Conservation (phyloP, 2,329 filamentous ascomycete genomes). For the Chaetomium sp. region DNA sequence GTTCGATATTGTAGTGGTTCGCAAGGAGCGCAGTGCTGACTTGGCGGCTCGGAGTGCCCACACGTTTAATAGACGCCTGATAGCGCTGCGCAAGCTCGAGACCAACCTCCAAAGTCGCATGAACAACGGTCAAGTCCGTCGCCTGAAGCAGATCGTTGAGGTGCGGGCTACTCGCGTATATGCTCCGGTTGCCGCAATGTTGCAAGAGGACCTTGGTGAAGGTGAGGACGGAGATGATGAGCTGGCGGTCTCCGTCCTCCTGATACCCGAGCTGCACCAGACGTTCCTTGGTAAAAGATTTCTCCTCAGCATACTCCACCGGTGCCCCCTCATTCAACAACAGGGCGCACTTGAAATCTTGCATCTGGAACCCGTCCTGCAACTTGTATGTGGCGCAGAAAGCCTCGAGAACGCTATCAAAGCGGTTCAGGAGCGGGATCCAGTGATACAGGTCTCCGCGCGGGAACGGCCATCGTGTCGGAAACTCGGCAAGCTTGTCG, state of each 20-base stretch:
- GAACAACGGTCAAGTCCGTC: conserved; percentile 71
- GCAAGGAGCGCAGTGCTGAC: conserved; percentile 68
- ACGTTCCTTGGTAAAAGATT: conserved; percentile 39
- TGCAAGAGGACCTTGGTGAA: conserved; percentile 87
- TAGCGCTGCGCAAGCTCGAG: conserved; percentile 89
- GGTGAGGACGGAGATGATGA: conserved; percentile 71
- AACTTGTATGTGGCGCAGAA: conserved; percentile 78
- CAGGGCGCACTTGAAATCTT: conserved; percentile 63
- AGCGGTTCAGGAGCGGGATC: conserved; percentile 90
- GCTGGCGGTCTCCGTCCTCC: conserved; percentile 68
- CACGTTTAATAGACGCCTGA: conserved; percentile 76
- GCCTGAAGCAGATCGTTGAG: conserved; percentile 85
- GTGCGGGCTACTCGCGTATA: conserved; percentile 89
- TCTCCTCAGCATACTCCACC: conserved; percentile 45
- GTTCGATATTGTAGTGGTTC: conserved; percentile 75
- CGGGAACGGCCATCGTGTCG: conserved; percentile 88
- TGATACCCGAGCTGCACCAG: conserved; percentile 58
- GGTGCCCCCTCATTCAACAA: conserved; percentile 53
- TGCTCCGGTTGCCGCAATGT: conserved; percentile 92
- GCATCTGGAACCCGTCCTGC: conserved; percentile 70
- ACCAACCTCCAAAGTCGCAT: conserved; percentile 70
- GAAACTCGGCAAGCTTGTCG: conserved; percentile 69
- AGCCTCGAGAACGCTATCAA: conserved; percentile 78
- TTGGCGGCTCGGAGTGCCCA: conserved; percentile 56
- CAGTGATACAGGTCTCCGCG: conserved; percentile 96